Conservation (phyloP, 164 flowering plant species). For the Euptelea pleiosperma region DNA sequence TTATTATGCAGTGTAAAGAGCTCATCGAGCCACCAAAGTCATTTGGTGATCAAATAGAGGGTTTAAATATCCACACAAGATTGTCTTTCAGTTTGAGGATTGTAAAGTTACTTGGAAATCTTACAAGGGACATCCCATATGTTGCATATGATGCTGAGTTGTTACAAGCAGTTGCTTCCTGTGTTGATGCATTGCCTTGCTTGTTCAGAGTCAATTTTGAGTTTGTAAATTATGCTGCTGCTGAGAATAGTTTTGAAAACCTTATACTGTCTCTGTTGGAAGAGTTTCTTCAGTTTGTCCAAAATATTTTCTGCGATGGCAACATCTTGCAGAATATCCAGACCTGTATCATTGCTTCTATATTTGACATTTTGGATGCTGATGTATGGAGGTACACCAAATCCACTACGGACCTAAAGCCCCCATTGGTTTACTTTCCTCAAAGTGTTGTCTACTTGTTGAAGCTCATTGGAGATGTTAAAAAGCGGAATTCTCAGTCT, state of each 20-base stretch:
- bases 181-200: conserved; percentile 52
- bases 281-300: conserved; percentile 71
- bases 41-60: conserved; percentile 44
- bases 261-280: conserved; percentile 55
- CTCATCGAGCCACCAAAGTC: conserved; percentile 37
- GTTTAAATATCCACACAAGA: conserved; percentile 34
- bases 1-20: conserved; percentile 47
- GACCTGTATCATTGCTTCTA: conserved; percentile 67
- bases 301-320: conserved; percentile 47
- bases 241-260: conserved; percentile 62
- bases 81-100: conserved; percentile 54
- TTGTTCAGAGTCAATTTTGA: conserved; percentile 60
- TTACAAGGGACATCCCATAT: conserved; percentile 44
- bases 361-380: conserved; percentile 54
- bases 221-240: conserved; percentile 37
- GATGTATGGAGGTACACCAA: conserved; percentile 58
- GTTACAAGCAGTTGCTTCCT: conserved; percentile 56
- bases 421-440: conserved; percentile 75
- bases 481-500: conserved; percentile 32
- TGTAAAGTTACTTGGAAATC: conserved; percentile 59
- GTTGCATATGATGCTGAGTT: conserved; percentile 50
- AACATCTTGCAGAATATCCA: conserved; percentile 57
- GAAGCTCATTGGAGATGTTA: conserved; percentile 65
- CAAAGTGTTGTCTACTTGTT: conserved; percentile 49
- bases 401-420: conserved; percentile 36